Base-by-base conservation (phyloP, 1,139 yeast species). In the Waltiozyma sp. region DNA sequence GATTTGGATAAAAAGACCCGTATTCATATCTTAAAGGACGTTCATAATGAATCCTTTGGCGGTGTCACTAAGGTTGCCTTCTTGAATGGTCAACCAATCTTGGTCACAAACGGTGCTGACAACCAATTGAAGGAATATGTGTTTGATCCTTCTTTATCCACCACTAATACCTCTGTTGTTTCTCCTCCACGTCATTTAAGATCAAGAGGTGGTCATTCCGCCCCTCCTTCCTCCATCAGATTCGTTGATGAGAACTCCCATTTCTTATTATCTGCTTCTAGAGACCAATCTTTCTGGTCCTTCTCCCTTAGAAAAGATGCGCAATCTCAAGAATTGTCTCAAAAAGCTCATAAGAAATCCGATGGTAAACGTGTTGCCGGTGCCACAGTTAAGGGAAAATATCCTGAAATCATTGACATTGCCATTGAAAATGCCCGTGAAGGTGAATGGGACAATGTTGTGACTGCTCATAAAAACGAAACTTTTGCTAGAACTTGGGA, bases 151-250 rank as follows among this genome's bases (percentile, higher is more conserved):
- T 74, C 91, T 3, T 68, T 88, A 45, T 77, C 91, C 0, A 52
- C 59, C 4, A 46, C 59, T 0, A 52, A 56, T 26, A 37, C 57
- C 1, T 53, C 63, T 1, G 77, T 87, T 28, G 80, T 82, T 6
- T 77, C 93, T 7, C 95, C 97, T 1, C 98, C 98, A 37, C 80
- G 98, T 59, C 79, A 82, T 49, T 70, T 93, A 54, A 77, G 98
- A 61, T 84, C 95, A 0, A 76, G 98, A 60, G 97, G 97, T 54
- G 99, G 99, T 14, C 98, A 93, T 61, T 79, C 96, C 3, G 83
- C 87, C 19, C 96, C 98, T 7, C 95, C 98, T 3, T 70, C 83
- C 1, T 64, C 77, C 13, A 79, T 93, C 40, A 69, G 71, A 34
- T 93, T 91, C 61, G 87, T 95, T 3, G 84, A 85, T 53, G 75